These are phyloP conservation scores for Pinus albicaulis DNA, from an alignment of 75 land plant genomes.

Conservation along the genomic window DNA sequence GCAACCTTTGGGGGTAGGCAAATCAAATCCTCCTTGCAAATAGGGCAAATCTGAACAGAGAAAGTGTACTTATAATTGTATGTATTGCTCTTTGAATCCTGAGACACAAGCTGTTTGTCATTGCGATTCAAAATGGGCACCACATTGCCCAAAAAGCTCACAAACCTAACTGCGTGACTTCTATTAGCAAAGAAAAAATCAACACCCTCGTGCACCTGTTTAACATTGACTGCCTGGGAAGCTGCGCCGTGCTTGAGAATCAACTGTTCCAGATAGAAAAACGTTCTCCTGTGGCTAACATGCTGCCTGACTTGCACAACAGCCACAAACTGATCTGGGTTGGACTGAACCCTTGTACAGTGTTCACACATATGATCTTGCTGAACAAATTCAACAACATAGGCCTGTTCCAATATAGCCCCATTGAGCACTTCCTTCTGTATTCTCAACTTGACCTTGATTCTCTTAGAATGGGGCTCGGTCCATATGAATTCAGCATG, in stretches of 20 bases:
- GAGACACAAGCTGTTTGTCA: conserved; percentile 84
- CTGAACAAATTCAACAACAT: conserved; percentile 64
- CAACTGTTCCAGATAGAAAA: conserved; percentile 74
- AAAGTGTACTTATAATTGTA: conserved; percentile 83
- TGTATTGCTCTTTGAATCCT: conserved; percentile 68
- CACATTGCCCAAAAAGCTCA: conserved; percentile 51
- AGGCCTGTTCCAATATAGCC: conserved; percentile 60
- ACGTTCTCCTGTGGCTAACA: conserved; percentile 70
- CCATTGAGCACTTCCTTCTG: conserved; percentile 71
- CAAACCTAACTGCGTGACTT: conserved; percentile 68
- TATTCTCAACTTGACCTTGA: conserved; percentile 58
- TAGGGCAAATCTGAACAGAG: conserved; percentile 71
- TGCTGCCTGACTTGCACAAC: conserved; percentile 77
- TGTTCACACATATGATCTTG: conserved; percentile 69
- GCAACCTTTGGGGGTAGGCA: conserved; percentile 77
- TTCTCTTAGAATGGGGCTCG: conserved; percentile 78
- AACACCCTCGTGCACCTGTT: conserved; percentile 55
- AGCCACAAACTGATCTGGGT: conserved; percentile 80
- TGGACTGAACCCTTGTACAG: conserved; percentile 59
- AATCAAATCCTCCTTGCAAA: conserved; percentile 79
- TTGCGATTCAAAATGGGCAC: conserved; percentile 42
- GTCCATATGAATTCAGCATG: conserved; percentile 82
- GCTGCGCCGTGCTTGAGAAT: conserved; percentile 77
- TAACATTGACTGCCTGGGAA: conserved; percentile 53
- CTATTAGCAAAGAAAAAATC: conserved; percentile 70